Evolutionary conservation across 257 asterid genomes (phyloP).

Genomic region (Linderniella brevidens): DNA sequence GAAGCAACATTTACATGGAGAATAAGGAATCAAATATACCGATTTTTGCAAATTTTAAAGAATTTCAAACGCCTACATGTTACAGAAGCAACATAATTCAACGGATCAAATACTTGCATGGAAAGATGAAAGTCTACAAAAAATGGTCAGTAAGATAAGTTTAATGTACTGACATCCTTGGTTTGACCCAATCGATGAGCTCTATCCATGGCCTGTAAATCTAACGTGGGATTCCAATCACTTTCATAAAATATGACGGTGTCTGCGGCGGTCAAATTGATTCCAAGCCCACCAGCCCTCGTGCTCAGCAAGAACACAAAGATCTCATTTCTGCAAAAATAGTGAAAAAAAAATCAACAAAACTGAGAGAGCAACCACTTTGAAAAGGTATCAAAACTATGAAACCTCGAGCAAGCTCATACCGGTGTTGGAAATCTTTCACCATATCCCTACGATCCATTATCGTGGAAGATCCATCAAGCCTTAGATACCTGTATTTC

Average conservation of each 20-base stretch:
- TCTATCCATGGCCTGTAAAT: constrained; percentile 96
- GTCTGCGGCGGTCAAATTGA: constrained; percentile 94
- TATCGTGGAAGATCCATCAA: constrained; percentile 90
- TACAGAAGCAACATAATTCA: no score
- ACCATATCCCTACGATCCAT: constrained; percentile 98
- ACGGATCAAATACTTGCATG: no score
- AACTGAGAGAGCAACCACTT: constrained; percentile 5
- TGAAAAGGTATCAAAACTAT: constrained; percentile 1
- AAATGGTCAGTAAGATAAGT: not conserved
- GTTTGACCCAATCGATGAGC: constrained; percentile 98
- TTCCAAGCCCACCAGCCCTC: constrained; percentile 98
- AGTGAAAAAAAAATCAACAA: constrained; percentile 6
- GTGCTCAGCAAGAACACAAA: constrained; percentile 96
- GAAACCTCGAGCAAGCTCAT: constrained; percentile 10
- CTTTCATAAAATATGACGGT: constrained; percentile 96
- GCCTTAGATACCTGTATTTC: constrained; percentile 78
- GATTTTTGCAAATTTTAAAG: no score
- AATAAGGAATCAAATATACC: no score
- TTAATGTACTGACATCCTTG: constrained; percentile 40
- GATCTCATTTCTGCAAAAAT: constrained; percentile 56
- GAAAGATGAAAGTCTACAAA: no score
- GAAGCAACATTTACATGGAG: not conserved
- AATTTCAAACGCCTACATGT: no score
- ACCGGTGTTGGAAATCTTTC: constrained; percentile 97
- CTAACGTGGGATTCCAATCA: constrained; percentile 98